Conservation (phyloP, 306 rosid species). For the Citrullus amarus region DNA sequence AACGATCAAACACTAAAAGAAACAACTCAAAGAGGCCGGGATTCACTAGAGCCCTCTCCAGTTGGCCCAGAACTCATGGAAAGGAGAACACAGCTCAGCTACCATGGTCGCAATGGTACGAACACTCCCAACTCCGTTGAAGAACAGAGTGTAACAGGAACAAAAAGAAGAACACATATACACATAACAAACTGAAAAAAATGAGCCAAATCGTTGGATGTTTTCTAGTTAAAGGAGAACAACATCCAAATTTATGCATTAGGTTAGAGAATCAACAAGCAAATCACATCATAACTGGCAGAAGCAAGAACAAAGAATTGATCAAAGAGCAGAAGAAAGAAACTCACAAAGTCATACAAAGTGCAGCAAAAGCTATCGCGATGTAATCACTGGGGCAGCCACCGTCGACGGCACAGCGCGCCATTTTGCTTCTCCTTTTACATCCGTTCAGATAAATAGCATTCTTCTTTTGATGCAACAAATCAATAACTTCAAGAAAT, state of each 20-base stretch:
- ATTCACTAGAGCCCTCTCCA: not conserved
- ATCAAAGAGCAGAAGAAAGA: not conserved
- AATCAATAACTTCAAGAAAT: not conserved
- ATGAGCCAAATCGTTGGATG: not conserved
- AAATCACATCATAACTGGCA: not conserved
- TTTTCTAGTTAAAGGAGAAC: not conserved
- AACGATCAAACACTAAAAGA: not conserved
- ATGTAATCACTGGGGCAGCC: slow-evolving; percentile 78
- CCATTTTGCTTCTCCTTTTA: slow-evolving; percentile 23
- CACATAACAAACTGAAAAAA: not conserved
- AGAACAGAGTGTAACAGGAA: not conserved
- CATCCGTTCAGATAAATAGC: slow-evolving; percentile 12
- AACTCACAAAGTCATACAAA: slow-evolving; percentile 49
- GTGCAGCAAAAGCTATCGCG: slow-evolving; percentile 46
- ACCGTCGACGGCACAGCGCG: slow-evolving; percentile 55
- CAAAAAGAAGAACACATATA: not conserved
- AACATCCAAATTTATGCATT: not conserved
- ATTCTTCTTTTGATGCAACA: not conserved
- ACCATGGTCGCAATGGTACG: not conserved
- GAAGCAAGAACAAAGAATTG: not conserved
- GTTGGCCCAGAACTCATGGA: not conserved
- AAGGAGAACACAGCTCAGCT: no score
- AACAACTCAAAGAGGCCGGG: not conserved
- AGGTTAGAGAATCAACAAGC: not conserved
- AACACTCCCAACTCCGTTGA: not conserved